phyloP scores from a whole-genome alignment of 2,329 filamentous ascomycete species.

The Esteya vermicola region DNA sequence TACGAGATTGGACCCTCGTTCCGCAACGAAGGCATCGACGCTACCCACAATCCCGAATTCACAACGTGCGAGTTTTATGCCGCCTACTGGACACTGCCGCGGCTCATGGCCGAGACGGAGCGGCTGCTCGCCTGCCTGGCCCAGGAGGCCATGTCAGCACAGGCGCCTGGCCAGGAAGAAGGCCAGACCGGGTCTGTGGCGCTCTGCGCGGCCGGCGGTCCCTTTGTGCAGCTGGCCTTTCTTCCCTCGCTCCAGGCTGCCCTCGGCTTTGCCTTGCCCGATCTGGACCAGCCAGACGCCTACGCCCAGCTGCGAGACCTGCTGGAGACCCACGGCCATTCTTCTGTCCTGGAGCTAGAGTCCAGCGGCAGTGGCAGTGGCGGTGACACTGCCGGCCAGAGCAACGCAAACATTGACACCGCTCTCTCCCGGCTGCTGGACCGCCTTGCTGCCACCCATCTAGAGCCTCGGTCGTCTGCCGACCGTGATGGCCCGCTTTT shows the following conservation, averaged over 20 bases:
- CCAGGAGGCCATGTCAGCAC: constrained; percentile 21
- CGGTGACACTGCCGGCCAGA: constrained; percentile 45
- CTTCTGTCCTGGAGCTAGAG: constrained; percentile 31
- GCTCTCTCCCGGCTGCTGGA: constrained; percentile 65
- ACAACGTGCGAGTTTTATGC: constrained; percentile 96
- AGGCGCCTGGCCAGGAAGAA: not conserved
- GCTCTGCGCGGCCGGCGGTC: constrained; percentile 11
- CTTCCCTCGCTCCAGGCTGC: constrained; percentile 61
- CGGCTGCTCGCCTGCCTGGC: constrained; percentile 42
- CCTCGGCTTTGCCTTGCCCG: constrained; percentile 51
- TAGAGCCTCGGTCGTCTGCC: constrained; percentile 49
- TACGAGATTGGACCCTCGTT: constrained; percentile 92
- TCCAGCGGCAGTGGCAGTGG: constrained; percentile 25
- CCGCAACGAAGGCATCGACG: constrained; percentile 83
- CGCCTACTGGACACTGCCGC: constrained; percentile 62
- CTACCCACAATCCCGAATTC: constrained; percentile 93
- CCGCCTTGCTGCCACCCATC: constrained; percentile 56
- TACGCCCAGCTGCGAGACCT: constrained; percentile 38
- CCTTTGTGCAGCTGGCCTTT: constrained; percentile 63
- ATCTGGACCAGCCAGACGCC: constrained; percentile 42
- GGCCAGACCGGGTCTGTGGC: not conserved
- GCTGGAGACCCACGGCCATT: constrained; percentile 22
- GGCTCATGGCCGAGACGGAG: constrained; percentile 66
- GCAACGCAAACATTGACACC: too few relatives aligned
- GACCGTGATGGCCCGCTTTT: constrained; percentile 60